A percentile compares a stretch with the other conserved stretches of the same genome.
phyloP scores from a whole-genome alignment of 306 rosid genomes.

The Sindora glabra region DNA sequence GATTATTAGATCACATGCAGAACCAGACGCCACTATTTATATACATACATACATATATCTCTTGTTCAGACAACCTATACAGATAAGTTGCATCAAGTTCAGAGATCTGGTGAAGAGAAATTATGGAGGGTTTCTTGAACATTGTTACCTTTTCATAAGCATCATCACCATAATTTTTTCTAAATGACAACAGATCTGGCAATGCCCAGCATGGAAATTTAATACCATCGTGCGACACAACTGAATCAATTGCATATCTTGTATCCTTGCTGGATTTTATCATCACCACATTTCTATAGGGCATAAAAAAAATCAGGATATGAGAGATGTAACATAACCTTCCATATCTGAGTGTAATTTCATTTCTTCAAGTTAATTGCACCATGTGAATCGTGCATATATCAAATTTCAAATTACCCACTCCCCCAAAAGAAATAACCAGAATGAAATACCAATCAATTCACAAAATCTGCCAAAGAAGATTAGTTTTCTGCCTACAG shows the following conservation, averaged over 20 bases:
- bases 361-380: too few species aligned
- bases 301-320: not conserved
- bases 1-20: not conserved
- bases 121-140: not conserved
- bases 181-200: constrained; percentile 57
- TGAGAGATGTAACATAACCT: not conserved
- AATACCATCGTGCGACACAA: constrained; percentile 75
- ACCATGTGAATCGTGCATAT: not conserved
- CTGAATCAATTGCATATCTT: constrained; percentile 66
- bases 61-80: too few species aligned
- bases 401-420: not conserved
- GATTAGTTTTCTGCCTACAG: not conserved
- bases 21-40: too few species aligned
- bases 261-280: constrained; percentile 79
- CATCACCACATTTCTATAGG: constrained; percentile 64
- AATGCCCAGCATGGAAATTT: constrained; percentile 82
- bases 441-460: too few species aligned
- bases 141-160: constrained; percentile 56
- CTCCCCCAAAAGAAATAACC: not conserved
- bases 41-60: too few species aligned
- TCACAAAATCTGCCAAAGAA: too few species aligned
- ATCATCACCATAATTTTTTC: constrained; percentile 47
- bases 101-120: not conserved
- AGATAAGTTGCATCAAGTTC: not conserved
- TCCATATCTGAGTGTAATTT: too few species aligned